Evolutionary conservation across 2,329 filamentous ascomycete genomes (phyloP).

Genomic region (Colletotrichum orbiculare): DNA sequence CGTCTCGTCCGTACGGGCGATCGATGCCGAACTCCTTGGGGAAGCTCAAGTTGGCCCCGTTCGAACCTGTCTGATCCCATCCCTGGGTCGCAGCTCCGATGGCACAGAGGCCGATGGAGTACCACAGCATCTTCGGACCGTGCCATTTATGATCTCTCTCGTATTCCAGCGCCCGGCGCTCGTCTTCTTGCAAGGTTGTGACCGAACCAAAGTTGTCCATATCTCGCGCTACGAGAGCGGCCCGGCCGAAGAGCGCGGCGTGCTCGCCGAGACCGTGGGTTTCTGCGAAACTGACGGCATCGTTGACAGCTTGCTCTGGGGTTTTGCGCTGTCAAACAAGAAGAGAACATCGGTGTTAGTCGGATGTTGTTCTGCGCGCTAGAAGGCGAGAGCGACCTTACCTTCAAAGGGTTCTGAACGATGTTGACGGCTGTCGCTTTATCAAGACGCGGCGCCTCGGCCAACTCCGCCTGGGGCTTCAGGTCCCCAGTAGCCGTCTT

Average conservation of each 20-base stretch:
- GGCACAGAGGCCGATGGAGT: conserved; percentile 61
- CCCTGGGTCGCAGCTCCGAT: conserved; percentile 65
- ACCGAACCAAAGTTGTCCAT: conserved; percentile 41
- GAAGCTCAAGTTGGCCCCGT: conserved; percentile 61
- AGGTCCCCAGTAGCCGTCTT: conserved; percentile 12
- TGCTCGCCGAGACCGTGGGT: conserved; percentile 60
- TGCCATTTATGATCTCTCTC: conserved; percentile 62
- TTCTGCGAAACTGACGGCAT: conserved; percentile 63
- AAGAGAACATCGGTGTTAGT: neutral
- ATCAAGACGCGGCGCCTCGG: conserved; percentile 36
- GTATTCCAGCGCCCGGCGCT: conserved; percentile 51
- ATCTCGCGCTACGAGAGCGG: conserved; percentile 50
- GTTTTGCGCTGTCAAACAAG: conserved; percentile 40
- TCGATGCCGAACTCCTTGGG: conserved; percentile 56
- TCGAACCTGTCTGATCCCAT: conserved; percentile 57
- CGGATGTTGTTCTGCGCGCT: neutral
- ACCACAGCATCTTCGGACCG: conserved; percentile 60
- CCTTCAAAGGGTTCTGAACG: conserved; percentile 47
- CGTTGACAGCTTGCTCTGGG: conserved; percentile 37
- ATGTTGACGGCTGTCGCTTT: conserved; percentile 45
- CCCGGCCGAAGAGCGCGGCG: conserved; percentile 53
- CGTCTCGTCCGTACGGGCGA: conserved; percentile 53
- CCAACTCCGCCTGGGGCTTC: conserved; percentile 12
- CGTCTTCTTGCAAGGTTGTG: conserved; percentile 44
- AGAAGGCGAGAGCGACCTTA: conserved; percentile 30